Percentiles rank a stretch among this genome's conserved stretches.
phyloP scores from a whole-genome alignment of 2,329 filamentous ascomycete genomes.

The Aureobasidium sp. region DNA sequence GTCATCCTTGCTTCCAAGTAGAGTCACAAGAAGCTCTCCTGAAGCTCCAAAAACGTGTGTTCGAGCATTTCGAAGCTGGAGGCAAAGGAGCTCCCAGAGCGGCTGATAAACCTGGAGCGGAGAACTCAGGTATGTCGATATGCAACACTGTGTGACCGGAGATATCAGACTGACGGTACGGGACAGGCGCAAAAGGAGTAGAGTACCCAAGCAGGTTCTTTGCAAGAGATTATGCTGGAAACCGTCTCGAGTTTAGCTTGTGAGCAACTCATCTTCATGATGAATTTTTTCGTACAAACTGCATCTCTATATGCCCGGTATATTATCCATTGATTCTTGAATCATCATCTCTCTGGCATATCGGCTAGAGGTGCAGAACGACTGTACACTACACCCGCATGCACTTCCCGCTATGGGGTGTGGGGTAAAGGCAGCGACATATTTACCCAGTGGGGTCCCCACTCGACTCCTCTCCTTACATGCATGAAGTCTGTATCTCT shows the following conservation, averaged over 20 bases:
- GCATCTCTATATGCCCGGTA: background rate
- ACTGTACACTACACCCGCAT: background rate
- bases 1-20: constrained; percentile 53
- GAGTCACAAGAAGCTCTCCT: constrained; percentile 40
- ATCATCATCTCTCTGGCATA: background rate
- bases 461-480: background rate
- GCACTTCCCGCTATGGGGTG: background rate
- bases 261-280: constrained; percentile 10
- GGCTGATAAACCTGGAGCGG: constrained; percentile 47
- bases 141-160: too few relatives aligned
- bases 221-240: constrained; percentile 39
- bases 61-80: constrained; percentile 42
- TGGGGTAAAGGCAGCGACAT: background rate
- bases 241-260: constrained; percentile 32
- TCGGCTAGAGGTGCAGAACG: background rate
- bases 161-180: too few relatives aligned
- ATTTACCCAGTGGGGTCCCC: background rate
- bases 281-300: background rate
- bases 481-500: background rate
- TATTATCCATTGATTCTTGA: background rate
- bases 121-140: constrained; percentile 24
- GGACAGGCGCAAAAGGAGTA: constrained; percentile 41
- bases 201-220: constrained; percentile 57
- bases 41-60: constrained; percentile 41
- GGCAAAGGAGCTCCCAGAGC: constrained; percentile 43